These are phyloP conservation scores for Yarrowia porcina DNA, from an alignment of 805 yeast genomes.

Conservation along the genomic window DNA sequence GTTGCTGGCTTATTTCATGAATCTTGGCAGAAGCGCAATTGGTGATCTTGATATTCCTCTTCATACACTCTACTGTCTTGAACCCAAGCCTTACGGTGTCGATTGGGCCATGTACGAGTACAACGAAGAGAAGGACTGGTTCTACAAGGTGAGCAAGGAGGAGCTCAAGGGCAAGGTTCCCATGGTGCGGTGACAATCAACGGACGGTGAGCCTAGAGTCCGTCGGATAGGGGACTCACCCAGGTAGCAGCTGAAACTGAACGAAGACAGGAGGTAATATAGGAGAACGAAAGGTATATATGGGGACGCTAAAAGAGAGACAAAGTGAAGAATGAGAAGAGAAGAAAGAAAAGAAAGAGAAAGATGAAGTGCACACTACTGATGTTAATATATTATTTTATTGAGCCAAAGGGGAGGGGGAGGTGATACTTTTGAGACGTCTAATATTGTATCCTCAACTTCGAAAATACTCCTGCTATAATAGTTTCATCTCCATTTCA, in stretches of 20 bases:
- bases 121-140: conserved; percentile 74
- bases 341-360: background rate
- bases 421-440: no score
- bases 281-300: background rate
- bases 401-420: background rate
- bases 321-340: background rate
- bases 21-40: conserved; percentile 68
- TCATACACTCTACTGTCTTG: conserved; percentile 85
- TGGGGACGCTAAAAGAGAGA: background rate
- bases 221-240: conserved; percentile 23
- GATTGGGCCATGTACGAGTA: conserved; percentile 89
- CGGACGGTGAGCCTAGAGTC: conserved; percentile 19
- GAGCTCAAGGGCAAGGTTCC: conserved; percentile 26
- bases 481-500: no score
- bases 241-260: background rate
- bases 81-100: conserved; percentile 93
- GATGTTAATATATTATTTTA: conserved; percentile 2
- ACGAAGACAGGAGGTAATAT: background rate
- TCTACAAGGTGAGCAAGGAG: conserved; percentile 53
- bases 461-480: no score
- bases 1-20: conserved; percentile 82
- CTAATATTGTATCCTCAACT: no score
- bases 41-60: conserved; percentile 91
- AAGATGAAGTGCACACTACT: conserved; percentile 1
- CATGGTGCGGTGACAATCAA: conserved; percentile 23